These are phyloP conservation scores for Zea luxurians DNA, from an alignment of 176 grass and related monocot genomes.

Conservation along the genomic window DNA sequence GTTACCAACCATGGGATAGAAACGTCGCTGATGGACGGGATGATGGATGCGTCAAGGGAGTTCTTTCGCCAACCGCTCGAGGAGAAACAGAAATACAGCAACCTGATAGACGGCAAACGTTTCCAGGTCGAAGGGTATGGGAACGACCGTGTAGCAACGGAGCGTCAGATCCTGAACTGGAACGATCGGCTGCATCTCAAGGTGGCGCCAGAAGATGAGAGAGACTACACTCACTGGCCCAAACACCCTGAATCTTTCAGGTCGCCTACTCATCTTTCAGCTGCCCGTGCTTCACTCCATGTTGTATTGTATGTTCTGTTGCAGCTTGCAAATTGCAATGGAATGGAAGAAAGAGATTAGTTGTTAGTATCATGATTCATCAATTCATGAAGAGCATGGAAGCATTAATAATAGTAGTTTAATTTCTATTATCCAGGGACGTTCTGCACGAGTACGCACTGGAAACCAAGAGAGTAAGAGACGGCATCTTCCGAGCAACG, in stretches of 20 bases:
- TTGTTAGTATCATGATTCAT: too few species aligned
- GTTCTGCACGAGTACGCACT: slow-evolving; percentile 48
- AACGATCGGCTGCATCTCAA: slow-evolving; percentile 47
- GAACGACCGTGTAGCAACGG: slow-evolving; percentile 38
- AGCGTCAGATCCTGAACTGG: slow-evolving; percentile 55
- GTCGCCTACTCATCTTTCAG: slow-evolving; percentile 6
- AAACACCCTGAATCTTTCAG: slow-evolving; percentile 54
- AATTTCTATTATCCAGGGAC: too few species aligned
- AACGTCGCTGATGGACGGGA: slow-evolving; percentile 44
- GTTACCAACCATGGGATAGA: slow-evolving; percentile 56
- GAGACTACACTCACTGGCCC: slow-evolving; percentile 48
- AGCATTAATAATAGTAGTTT: too few species aligned
- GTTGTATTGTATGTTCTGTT: background rate
- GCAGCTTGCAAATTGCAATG: too few species aligned
- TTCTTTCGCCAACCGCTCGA: slow-evolving; percentile 44
- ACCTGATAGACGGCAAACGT: slow-evolving; percentile 53
- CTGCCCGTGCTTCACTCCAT: too few species aligned
- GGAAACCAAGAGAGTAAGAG: too few species aligned
- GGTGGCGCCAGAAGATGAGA: slow-evolving; percentile 54
- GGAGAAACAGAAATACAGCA: slow-evolving; percentile 52
- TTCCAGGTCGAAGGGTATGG: slow-evolving; percentile 60
- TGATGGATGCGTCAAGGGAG: slow-evolving; percentile 34
- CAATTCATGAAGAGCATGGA: too few species aligned
- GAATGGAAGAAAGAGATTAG: background rate
- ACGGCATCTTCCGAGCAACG: too few species aligned